These are phyloP conservation scores for Penicillium macrosclerotiorum DNA, from an alignment of 495 filamentous ascomycete genomes.

Conservation along the genomic window DNA sequence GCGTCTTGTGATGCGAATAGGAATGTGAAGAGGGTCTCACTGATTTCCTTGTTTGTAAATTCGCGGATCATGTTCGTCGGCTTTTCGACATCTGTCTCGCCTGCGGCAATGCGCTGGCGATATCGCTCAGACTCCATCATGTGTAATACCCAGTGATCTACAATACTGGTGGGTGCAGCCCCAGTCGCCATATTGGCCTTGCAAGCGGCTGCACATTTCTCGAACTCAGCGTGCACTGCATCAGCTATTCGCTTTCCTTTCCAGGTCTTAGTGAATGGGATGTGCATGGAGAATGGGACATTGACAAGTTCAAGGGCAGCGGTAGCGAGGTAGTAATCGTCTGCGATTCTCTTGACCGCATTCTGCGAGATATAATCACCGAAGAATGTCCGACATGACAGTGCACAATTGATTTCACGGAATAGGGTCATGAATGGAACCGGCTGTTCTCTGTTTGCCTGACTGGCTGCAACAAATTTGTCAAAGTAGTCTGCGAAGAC, in stretches of 20 bases:
- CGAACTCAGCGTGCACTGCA: constrained; percentile 80
- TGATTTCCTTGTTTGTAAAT: constrained; percentile 86
- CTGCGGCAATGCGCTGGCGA: constrained; percentile 60
- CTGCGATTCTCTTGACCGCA: constrained; percentile 86
- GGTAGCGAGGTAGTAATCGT: constrained; percentile 92
- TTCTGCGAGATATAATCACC: constrained; percentile 41
- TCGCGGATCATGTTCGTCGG: constrained; percentile 73
- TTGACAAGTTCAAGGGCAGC: constrained; percentile 93
- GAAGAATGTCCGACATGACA: constrained; percentile 67
- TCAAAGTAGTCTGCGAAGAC: constrained; percentile 80
- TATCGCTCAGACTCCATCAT: constrained; percentile 80
- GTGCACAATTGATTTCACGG: constrained; percentile 87
- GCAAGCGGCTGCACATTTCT: constrained; percentile 81
- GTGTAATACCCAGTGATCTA: constrained; percentile 82
- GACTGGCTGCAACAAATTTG: constrained; percentile 65
- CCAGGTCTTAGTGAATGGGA: constrained; percentile 94
- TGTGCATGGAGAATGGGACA: constrained; percentile 75
- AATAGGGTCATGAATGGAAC: constrained; percentile 79
- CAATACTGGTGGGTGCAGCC: constrained; percentile 76
- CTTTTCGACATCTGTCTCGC: constrained; percentile 66
- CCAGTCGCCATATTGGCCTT: constrained; percentile 84
- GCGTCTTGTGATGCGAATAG: constrained; percentile 96
- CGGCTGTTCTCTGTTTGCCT: constrained; percentile 58
- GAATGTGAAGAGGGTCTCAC: constrained; percentile 91
- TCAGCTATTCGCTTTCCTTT: constrained; percentile 85